A percentile compares a stretch with the other conserved stretches of the same genome.
phyloP scores from a whole-genome alignment of 495 filamentous ascomycete species.

The Penicillium roqueforti region DNA sequence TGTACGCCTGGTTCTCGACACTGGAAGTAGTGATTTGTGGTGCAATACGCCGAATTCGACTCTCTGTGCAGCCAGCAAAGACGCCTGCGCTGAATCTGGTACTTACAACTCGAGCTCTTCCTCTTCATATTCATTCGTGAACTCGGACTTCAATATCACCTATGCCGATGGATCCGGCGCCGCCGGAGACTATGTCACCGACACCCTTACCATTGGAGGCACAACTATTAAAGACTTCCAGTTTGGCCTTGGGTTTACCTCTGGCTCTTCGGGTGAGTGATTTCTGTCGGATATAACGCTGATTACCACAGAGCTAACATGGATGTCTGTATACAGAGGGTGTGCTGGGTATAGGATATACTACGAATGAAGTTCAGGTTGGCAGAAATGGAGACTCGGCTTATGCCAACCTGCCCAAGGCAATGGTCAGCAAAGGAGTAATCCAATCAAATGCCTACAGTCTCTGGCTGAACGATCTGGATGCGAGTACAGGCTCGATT shows the following conservation, averaged over 20 bases:
- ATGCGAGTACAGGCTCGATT: constrained; percentile 71
- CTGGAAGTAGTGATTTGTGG: constrained; percentile 90
- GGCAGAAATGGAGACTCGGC: constrained; percentile 50
- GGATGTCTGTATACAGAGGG: constrained; percentile 47
- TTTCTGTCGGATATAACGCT: neutral
- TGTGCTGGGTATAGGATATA: constrained; percentile 90
- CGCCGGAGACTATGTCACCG: constrained; percentile 76
- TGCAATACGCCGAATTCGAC: constrained; percentile 63
- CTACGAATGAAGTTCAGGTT: constrained; percentile 74
- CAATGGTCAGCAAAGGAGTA: constrained; percentile 63
- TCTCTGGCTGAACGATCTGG: constrained; percentile 50
- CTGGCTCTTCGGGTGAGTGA: constrained; percentile 49
- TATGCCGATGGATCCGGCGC: constrained; percentile 87
- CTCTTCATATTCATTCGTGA: constrained; percentile 74
- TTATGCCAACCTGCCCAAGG: constrained; percentile 76
- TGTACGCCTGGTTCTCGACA: constrained; percentile 70
- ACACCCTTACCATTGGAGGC: constrained; percentile 67
- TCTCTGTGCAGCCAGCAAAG: constrained; percentile 45
- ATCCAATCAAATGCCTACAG: constrained; percentile 84
- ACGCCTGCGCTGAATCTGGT: constrained; percentile 56
- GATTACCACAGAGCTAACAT: neutral
- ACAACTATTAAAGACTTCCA: constrained; percentile 61
- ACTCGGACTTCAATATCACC: constrained; percentile 79
- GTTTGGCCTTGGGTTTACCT: constrained; percentile 81
- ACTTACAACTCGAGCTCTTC: constrained; percentile 72